Base-by-base conservation (phyloP, 345 rosid species). In the Odontarrhena argentea region DNA sequence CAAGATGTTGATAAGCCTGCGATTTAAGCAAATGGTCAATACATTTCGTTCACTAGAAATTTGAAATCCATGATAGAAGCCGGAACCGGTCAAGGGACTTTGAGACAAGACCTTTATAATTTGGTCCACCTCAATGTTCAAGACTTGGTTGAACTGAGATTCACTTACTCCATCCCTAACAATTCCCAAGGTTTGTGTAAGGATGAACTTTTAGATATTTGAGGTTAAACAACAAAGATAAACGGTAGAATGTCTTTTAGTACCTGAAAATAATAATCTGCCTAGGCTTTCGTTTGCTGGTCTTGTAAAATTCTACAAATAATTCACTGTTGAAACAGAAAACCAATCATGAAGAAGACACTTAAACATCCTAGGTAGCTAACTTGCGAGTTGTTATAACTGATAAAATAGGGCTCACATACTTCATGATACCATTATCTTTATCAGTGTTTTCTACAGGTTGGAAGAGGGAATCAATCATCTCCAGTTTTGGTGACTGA, bases 221-320 rank as follows among this genome's bases (percentile, higher is more conserved):
- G n/a, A 24, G 10, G 10, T 43, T 43, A 35, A 24, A 32, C 59
- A 65, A 41, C 11, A 11, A 28, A 40, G 26, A 48, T 22, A 22
- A 55, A 55, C 15, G 1, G 15, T 46, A 18, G n/a, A 30, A 10
- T 8, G 9, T 47, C 14, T 40, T 42, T 41, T 56, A 40, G 46
- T 77, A 87, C 98, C 98, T 88, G 85, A 92, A 92, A 43, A 89
- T 67, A 52, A 92, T 83, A 56, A 92, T 87, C 70, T 86, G 96
- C 48, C 74, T 78, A 18, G 98, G 97, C 81, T 89, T 92, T 14
- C 57, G 60, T 30, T 60, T 68, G 68, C 93, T 86, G 1, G 96
- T 84, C 53, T 40, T 38, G 71, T 60, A 89, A 75, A 89, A 92
- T 38, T 92, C 92, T 15, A 78, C 25, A 30, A 89, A 82, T 52